Base-by-base conservation (phyloP, 2,329 filamentous ascomycete genomes). In the Cadophora malorum region DNA sequence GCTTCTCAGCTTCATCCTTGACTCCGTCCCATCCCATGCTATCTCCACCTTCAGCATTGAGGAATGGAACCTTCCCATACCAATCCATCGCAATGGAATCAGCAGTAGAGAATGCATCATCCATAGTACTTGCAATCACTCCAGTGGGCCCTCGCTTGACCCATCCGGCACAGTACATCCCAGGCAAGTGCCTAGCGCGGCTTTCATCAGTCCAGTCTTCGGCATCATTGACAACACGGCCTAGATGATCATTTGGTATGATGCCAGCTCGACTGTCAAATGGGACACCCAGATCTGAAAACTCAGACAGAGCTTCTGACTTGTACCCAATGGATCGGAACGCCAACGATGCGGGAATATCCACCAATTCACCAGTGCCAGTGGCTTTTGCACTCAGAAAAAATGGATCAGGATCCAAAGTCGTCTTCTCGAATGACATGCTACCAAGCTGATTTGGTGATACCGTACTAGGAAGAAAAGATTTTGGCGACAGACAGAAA, bases 261-360 rank as follows among this genome's bases (percentile, higher is more conserved):
- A 95, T 85, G 4, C 95, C 96, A 2, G 86, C 85, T 8, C 82
- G 82, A 1, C 86, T 79, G 77, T 98, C 90, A 76, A 99, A 99
- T 9, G 89, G 88, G 53, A 97, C 88, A 1, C 90, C 90, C 0
- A 95, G 81, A 4, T 91, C 86, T 0, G 83, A 79, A 71, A 98
- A 90, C 0, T 93, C 95, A 0, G 88, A 85, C 0, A 99, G 81
- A 0, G 93, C 84, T 38, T 90, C 85, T 0, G 94, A 94, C 74
- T 93, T 93, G 81, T 99, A 99, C 7, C 96, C 96, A 53, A 99
- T 94, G n/a, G 93, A 97, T 21, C 94, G 89, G 80, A 99, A 97
- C 19, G 93, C 94, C 4, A 95, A 77, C 6, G 89, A 85, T 0
- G 93, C 89, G 0, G 87, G 83, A 5, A 97, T 73, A 4, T 83